Percentiles rank a stretch among this genome's conserved stretches.
phyloP scores from a whole-genome alignment of 2,329 filamentous ascomycete genomes.

The Diaporthe citrichinensis region DNA sequence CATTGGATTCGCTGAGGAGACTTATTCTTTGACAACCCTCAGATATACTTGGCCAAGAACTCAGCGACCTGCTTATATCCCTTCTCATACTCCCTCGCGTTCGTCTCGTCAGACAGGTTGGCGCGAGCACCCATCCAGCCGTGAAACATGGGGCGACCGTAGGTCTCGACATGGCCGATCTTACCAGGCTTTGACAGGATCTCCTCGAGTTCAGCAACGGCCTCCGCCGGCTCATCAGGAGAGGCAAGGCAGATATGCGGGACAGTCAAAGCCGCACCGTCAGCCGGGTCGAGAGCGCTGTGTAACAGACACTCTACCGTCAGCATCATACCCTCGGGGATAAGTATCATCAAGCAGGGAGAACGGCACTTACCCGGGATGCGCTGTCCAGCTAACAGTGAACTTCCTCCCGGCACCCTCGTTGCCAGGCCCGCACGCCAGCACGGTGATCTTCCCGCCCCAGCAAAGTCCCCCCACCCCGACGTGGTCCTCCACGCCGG shows the following conservation, averaged over 20 bases:
- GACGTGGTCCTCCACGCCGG: slow-evolving; percentile 55
- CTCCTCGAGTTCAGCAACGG: slow-evolving; percentile 59
- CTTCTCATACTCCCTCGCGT: slow-evolving; percentile 62
- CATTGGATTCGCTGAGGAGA: neutral
- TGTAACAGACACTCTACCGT: slow-evolving; percentile 30
- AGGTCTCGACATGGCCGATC: slow-evolving; percentile 62
- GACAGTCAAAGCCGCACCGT: slow-evolving; percentile 59
- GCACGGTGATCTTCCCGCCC: slow-evolving; percentile 59
- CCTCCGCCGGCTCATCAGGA: slow-evolving; percentile 61
- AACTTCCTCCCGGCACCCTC: slow-evolving; percentile 54
- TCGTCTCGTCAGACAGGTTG: slow-evolving; percentile 60
- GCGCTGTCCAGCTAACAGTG: slow-evolving; percentile 50
- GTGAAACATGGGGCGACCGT: slow-evolving; percentile 62
- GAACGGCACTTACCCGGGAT: slow-evolving; percentile 47
- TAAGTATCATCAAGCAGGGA: neutral
- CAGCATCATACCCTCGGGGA: neutral
- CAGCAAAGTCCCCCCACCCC: slow-evolving; percentile 65
- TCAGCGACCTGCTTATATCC: slow-evolving; percentile 62
- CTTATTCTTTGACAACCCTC: neutral
- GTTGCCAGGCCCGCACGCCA: slow-evolving; percentile 55
- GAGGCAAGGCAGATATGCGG: slow-evolving; percentile 66
- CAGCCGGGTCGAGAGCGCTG: slow-evolving; percentile 54
- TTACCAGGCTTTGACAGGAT: slow-evolving; percentile 57
- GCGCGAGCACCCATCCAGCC: slow-evolving; percentile 72
- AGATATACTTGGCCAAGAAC: slow-evolving; percentile 58